These are phyloP conservation scores for Fusarium nodosum DNA, from an alignment of 2,329 filamentous ascomycete species.

Conservation along the genomic window DNA sequence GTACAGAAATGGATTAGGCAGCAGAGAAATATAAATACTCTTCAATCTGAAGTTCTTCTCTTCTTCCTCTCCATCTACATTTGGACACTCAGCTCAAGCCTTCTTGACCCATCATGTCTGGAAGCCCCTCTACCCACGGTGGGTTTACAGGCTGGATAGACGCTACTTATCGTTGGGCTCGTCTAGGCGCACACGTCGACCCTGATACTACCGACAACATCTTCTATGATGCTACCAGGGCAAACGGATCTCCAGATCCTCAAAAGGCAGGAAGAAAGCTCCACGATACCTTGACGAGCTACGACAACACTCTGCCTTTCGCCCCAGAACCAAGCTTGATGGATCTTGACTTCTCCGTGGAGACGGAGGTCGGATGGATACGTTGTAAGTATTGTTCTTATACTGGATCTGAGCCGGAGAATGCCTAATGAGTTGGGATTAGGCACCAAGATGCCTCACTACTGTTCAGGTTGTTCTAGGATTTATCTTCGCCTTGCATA, in stretches of 20 bases:
- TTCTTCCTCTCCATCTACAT: not conserved
- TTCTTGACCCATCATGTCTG: not conserved
- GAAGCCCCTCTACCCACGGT: rapidly evolving
- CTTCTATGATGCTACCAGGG: not conserved
- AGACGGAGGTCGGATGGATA: rapidly evolving
- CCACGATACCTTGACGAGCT: rapidly evolving
- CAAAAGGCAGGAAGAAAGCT: rapidly evolving
- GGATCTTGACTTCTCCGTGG: not conserved
- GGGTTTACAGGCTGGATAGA: too few species aligned
- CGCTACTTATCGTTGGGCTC: too few species aligned
- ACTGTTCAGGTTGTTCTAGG: not conserved
- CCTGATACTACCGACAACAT: not conserved
- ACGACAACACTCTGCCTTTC: not conserved
- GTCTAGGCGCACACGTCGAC: too few species aligned
- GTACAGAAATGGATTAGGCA: rapidly evolving
- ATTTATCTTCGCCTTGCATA: not conserved
- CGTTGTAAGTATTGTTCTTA: not conserved
- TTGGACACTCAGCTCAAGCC: not conserved
- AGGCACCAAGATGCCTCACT: too few species aligned
- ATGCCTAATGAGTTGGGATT: not conserved
- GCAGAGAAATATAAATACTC: too few species aligned
- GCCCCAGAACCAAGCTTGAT: not conserved
- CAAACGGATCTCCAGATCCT: not conserved
- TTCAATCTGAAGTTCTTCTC: rapidly evolving
- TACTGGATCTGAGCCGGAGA: rapidly evolving